These are phyloP conservation scores for Arabis alpina DNA, from an alignment of 345 rosid genomes.

Conservation along the genomic window DNA sequence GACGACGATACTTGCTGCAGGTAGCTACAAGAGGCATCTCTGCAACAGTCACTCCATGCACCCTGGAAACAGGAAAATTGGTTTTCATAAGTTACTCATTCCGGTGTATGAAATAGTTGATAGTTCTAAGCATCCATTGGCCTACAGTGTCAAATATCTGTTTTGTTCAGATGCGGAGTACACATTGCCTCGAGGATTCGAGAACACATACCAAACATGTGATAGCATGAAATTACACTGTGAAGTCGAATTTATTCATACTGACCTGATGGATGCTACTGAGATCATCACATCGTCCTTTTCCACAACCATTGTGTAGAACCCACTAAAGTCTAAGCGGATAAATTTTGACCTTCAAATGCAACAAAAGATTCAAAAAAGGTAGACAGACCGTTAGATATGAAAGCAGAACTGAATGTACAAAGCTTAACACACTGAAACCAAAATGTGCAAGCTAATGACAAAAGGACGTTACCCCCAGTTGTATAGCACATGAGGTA, in stretches of 20 bases:
- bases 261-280: conserved; percentile 92
- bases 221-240: conserved; percentile 9
- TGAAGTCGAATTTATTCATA: conserved; percentile 18
- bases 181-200: conserved; percentile 5
- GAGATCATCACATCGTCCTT: conserved; percentile 79
- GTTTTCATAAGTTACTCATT: conserved; percentile 17
- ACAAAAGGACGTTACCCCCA: conserved; percentile 63
- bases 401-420: conserved; percentile 12
- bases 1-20: conserved; percentile 82
- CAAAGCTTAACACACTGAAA: conserved; percentile 19
- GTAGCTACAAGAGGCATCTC: conserved; percentile 99
- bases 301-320: conserved; percentile 88
- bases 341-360: conserved; percentile 77
- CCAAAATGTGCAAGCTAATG: conserved; percentile 29
- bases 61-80: conserved; percentile 51
- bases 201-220: conserved; percentile 4
- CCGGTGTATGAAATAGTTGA: neutral
- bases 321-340: conserved; percentile 78
- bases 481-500: conserved; percentile 86
- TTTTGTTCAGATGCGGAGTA: conserved; percentile 6
- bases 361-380: conserved; percentile 30
- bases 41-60: conserved; percentile 81
- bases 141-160: conserved; percentile 6
- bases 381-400: neutral
- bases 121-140: conserved; percentile 1